A percentile compares a stretch with the other conserved stretches of the same genome.
Evolutionary conservation across 257 asterid genomes (phyloP).

Genomic region (Jasminum sambac): DNA sequence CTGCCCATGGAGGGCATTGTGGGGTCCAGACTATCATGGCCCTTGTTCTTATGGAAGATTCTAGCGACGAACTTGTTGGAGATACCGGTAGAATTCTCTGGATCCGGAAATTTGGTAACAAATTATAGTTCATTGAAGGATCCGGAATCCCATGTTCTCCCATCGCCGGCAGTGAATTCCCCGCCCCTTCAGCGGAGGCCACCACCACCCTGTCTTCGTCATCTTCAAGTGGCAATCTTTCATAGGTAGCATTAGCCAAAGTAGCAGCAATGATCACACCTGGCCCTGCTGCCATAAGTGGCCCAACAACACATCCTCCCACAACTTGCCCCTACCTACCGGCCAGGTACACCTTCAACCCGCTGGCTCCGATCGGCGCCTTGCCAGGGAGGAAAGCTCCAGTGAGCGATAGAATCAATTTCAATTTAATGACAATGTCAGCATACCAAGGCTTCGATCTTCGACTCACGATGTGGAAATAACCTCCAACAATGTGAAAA

Average conservation of each 20-base stretch:
- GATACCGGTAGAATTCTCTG: too few species aligned
- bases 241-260: slow-evolving; percentile 63
- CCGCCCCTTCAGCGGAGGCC: slow-evolving; percentile 4
- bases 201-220: slow-evolving; percentile 38
- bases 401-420: slow-evolving; percentile 49
- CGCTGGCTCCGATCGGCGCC: slow-evolving; percentile 52
- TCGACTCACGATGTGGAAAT: too few species aligned
- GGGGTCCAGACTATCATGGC: too few species aligned
- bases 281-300: slow-evolving; percentile 65
- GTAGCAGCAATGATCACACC: slow-evolving; percentile 63
- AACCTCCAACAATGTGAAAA: too few species aligned
- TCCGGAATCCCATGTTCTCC: slow-evolving; percentile 39
- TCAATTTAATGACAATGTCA: too few species aligned
- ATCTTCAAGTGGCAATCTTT: slow-evolving; percentile 58
- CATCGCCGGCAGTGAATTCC: slow-evolving; percentile 36
- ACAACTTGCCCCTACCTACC: slow-evolving; percentile 73
- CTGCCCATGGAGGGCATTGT: too few species aligned
- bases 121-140: slow-evolving; percentile 37
- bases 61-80: too few species aligned
- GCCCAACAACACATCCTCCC: slow-evolving; percentile 69
- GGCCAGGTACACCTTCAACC: slow-evolving; percentile 58
- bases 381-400: slow-evolving; percentile 70
- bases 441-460: too few species aligned
- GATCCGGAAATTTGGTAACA: slow-evolving; percentile 55
- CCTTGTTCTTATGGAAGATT: too few species aligned